Conservation (phyloP, 73 alveolate genomes). For the Paramecium primaurelia region DNA sequence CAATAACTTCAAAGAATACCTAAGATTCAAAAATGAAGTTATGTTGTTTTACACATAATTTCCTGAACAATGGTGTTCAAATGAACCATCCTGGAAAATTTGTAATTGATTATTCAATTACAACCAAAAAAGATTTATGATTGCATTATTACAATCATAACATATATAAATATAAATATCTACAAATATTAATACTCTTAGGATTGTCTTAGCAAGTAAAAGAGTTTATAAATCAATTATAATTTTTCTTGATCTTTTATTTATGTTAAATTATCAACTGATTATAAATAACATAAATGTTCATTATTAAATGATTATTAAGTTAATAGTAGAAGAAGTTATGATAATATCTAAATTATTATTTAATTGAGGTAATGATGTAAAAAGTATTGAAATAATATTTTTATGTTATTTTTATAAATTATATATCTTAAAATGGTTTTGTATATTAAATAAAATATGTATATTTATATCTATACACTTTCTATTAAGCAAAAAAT, state of each 20-base stretch:
- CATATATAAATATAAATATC: not conserved
- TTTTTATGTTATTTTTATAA: not conserved
- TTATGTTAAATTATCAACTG: not conserved
- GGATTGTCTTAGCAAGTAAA: not conserved
- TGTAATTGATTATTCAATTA: conserved; percentile 41
- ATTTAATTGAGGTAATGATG: too few species aligned
- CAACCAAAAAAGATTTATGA: not conserved
- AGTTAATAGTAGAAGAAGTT: too few species aligned
- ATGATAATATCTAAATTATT: too few species aligned
- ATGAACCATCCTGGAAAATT: conserved; percentile 35
- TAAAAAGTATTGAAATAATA: too few species aligned
- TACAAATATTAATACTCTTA: not conserved
- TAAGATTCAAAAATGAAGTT: conserved; percentile 41
- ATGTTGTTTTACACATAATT: conserved; percentile 45
- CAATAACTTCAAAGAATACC: not conserved
- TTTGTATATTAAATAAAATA: too few species aligned
- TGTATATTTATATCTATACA: too few species aligned
- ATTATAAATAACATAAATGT: not conserved
- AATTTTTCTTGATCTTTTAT: not conserved
- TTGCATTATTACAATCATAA: conserved; percentile 26
- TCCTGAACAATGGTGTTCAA: conserved; percentile 36
- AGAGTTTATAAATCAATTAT: not conserved
- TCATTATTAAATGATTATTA: not conserved
- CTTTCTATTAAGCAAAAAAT: not conserved
- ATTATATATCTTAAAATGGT: too few species aligned